A percentile compares a stretch with the other conserved stretches of the same genome.
Conservation (phyloP, 1,284 basidiomycete species). For the Melampsora americana region DNA sequence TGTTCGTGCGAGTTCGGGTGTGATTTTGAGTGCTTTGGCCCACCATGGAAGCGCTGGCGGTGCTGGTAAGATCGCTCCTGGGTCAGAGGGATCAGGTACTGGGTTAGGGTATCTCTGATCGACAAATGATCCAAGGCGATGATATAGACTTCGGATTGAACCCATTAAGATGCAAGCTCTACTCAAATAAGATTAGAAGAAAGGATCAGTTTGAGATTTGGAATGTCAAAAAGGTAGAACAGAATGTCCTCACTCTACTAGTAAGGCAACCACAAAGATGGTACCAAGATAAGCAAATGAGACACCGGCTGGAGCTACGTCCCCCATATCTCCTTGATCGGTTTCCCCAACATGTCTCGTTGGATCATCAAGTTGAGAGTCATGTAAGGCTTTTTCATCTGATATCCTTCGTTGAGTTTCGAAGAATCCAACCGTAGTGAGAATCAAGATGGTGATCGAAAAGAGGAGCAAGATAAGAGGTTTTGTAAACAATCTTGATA, state of each 20-base stretch:
- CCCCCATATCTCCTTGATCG: not conserved
- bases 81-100: constrained; percentile 31
- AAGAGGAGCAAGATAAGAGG: constrained; percentile 23
- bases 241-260: constrained; percentile 26
- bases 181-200: not conserved
- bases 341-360: not conserved
- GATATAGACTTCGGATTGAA: constrained; percentile 21
- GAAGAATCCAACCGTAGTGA: constrained; percentile 22
- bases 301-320: not conserved
- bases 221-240: not conserved
- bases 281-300: constrained; percentile 42
- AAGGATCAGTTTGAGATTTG: not conserved
- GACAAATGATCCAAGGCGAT: constrained; percentile 38
- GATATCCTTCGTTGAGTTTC: constrained; percentile 22
- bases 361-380: not conserved
- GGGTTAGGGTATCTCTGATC: constrained; percentile 35
- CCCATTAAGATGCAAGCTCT: constrained; percentile 32
- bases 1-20: constrained; percentile 24
- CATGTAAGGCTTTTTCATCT: constrained; percentile 1
- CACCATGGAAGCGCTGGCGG: constrained; percentile 33
- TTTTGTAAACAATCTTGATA: constrained; percentile 18
- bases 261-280: constrained; percentile 37
- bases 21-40: constrained; percentile 32
- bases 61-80: not conserved
- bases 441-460: constrained; percentile 5